A percentile compares a stretch with the other conserved stretches of the same genome.
phyloP scores from a whole-genome alignment of 2,329 filamentous ascomycete species.

The Aureobasidium sp. region DNA sequence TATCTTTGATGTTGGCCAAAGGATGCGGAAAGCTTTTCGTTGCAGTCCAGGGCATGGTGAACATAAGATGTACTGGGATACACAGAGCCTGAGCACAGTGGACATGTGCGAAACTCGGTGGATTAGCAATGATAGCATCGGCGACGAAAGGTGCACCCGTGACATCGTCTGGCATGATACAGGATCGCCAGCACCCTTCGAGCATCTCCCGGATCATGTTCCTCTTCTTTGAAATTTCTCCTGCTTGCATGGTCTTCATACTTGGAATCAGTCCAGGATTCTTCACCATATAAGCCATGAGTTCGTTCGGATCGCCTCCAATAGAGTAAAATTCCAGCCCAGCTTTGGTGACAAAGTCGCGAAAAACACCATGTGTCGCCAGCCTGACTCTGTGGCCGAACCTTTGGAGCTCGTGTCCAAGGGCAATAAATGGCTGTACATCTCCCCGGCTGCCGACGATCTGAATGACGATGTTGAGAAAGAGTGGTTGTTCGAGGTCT shows the following conservation, averaged over 20 bases:
- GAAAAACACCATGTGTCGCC: conserved; percentile 44
- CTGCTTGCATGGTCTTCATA: conserved; percentile 66
- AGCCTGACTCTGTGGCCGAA: conserved; percentile 42
- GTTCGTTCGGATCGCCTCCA: conserved; percentile 42
- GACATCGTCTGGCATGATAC: conserved; percentile 28
- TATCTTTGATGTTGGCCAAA: conserved; percentile 70
- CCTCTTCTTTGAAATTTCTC: conserved; percentile 68
- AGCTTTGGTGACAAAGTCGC: conserved; percentile 43
- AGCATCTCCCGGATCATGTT: conserved; percentile 74
- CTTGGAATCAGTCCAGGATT: conserved; percentile 80
- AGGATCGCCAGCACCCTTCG: conserved; percentile 81
- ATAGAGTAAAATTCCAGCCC: conserved; percentile 47
- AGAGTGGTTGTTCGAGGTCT: conserved; percentile 1
- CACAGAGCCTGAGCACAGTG: conserved; percentile 70
- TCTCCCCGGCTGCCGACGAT: conserved; percentile 45
- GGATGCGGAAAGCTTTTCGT: conserved; percentile 82
- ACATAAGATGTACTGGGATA: conserved; percentile 77
- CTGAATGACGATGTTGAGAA: conserved; percentile 44
- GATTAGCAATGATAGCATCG: conserved; percentile 73
- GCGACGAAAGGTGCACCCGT: conserved; percentile 63
- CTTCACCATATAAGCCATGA: conserved; percentile 80
- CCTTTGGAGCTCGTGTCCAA: conserved; percentile 44
- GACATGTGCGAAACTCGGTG: conserved; percentile 68
- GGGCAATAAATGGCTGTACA: conserved; percentile 45
- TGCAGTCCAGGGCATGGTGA: conserved; percentile 86